These are phyloP conservation scores for Sphagnum fallax DNA, from an alignment of 228 moss, liverwort and hornwort genomes.

Conservation along the genomic window DNA sequence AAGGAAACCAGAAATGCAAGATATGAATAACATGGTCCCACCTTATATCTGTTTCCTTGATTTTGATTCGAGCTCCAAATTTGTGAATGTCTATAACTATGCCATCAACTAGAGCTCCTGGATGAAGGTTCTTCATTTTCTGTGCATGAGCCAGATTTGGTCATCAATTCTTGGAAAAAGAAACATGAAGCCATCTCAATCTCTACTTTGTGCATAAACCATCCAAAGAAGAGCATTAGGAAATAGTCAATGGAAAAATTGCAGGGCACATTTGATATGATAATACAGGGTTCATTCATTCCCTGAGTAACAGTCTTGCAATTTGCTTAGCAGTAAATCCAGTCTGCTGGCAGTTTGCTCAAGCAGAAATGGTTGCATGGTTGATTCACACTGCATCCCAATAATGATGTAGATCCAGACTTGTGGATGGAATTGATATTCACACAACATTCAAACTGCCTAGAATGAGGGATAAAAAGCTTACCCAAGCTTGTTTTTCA, in stretches of 20 bases:
- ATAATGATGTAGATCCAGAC: background rate
- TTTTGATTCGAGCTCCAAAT: conserved; percentile 56
- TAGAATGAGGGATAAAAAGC: background rate
- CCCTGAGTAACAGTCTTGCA: background rate
- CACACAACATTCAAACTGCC: no score
- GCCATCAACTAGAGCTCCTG: conserved; percentile 62
- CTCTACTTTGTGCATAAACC: background rate
- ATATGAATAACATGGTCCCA: conserved; percentile 2
- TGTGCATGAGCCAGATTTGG: conserved; percentile 1
- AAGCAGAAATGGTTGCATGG: background rate
- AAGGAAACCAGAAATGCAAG: background rate
- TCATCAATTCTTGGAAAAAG: conserved; percentile 12
- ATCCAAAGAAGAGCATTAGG: no score
- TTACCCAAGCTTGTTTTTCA: conserved; percentile 85
- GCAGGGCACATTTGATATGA: background rate
- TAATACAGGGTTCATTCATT: background rate
- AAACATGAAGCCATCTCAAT: background rate
- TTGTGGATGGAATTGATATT: no score
- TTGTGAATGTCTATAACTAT: conserved; percentile 43
- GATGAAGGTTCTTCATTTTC: conserved; percentile 31
- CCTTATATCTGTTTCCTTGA: conserved; percentile 63
- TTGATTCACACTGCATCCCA: background rate
- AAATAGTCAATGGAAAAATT: no score
- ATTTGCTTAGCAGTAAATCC: background rate
- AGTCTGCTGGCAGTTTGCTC: background rate